These are phyloP conservation scores for Podaxis carcinomalis DNA, from an alignment of 768 basidiomycete species.

Conservation along the genomic window DNA sequence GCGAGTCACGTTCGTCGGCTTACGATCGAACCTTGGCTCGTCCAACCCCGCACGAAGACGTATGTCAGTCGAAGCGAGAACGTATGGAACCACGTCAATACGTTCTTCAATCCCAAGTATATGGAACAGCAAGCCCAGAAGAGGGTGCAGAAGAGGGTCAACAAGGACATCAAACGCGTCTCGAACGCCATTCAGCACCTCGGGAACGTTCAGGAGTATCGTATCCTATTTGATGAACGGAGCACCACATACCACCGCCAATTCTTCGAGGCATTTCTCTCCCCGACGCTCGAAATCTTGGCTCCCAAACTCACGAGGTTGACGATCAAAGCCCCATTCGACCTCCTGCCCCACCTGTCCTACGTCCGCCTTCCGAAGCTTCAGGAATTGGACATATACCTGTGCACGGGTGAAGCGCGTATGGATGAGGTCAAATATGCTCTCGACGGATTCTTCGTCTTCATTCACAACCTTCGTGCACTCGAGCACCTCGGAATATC, in stretches of 20 bases:
- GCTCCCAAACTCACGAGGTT: conserved; percentile 28
- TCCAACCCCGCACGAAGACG: conserved; percentile 29
- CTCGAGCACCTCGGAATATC: conserved; percentile 32
- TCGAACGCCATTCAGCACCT: conserved; percentile 28
- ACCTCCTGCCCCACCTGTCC: conserved; percentile 30
- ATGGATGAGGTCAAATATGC: conserved; percentile 26
- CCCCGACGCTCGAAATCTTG: conserved; percentile 29
- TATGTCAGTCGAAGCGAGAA: conserved; percentile 25
- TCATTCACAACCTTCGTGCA: conserved; percentile 36
- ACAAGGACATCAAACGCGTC: conserved; percentile 32
- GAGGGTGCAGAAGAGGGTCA: conserved; percentile 28
- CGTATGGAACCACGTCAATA: conserved; percentile 22
- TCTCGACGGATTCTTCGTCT: conserved; percentile 40
- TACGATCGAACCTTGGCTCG: conserved; percentile 36
- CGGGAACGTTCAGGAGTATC: conserved; percentile 30
- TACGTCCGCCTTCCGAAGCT: conserved; percentile 29
- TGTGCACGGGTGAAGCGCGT: conserved; percentile 28
- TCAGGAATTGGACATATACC: conserved; percentile 28
- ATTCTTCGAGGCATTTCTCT: conserved; percentile 33
- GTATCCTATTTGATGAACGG: conserved; percentile 34
- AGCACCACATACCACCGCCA: conserved; percentile 28
- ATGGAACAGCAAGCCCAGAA: conserved; percentile 27
- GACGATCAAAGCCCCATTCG: conserved; percentile 34
- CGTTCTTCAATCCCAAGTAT: conserved; percentile 25
- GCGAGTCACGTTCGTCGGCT: background rate